Evolutionary conservation across 768 basidiomycete species (phyloP).

Genomic region (Galerina marginata): DNA sequence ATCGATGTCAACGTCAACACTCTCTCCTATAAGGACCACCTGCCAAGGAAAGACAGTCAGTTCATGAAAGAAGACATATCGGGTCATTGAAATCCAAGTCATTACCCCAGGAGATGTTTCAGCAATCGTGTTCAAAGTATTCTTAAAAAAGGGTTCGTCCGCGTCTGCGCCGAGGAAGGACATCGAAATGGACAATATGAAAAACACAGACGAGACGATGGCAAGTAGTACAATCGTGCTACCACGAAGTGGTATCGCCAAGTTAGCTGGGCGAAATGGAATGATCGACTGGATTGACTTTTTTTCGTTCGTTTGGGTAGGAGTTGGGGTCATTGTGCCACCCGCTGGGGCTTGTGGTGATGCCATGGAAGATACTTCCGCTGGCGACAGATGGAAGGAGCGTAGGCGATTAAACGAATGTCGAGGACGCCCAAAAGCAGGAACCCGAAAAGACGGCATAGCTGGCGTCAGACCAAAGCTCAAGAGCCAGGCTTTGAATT

Average conservation of each 20-base stretch:
- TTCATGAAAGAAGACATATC: constrained; percentile 3
- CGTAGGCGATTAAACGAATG: constrained; percentile 46
- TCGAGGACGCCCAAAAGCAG: constrained; percentile 34
- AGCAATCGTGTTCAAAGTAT: constrained; percentile 45
- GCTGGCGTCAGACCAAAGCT: constrained; percentile 15
- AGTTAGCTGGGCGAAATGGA: constrained; percentile 21
- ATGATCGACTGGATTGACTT: not conserved
- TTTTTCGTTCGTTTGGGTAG: constrained; percentile 2
- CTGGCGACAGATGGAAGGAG: constrained; percentile 48
- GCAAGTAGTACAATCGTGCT: constrained; percentile 40
- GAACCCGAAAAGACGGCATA: constrained; percentile 35
- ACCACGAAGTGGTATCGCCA: constrained; percentile 34
- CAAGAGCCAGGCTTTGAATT: constrained; percentile 7
- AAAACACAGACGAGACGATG: constrained; percentile 50
- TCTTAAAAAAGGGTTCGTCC: constrained; percentile 46
- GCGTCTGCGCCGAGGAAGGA: constrained; percentile 51
- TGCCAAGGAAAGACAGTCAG: constrained; percentile 24
- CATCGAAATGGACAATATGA: constrained; percentile 52
- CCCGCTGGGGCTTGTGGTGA: constrained; percentile 27
- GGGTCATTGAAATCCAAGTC: not conserved
- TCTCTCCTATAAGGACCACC: constrained; percentile 62
- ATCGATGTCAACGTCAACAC: constrained; percentile 62
- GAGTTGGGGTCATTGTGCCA: constrained; percentile 27
- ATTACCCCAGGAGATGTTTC: constrained; percentile 51
- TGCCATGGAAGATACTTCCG: constrained; percentile 22